Percentiles rank a stretch among this genome's conserved stretches.
These are phyloP conservation scores for Coemansia sp. DNA, from an alignment of 192 early-diverging fungal species.

Conservation along the genomic window DNA sequence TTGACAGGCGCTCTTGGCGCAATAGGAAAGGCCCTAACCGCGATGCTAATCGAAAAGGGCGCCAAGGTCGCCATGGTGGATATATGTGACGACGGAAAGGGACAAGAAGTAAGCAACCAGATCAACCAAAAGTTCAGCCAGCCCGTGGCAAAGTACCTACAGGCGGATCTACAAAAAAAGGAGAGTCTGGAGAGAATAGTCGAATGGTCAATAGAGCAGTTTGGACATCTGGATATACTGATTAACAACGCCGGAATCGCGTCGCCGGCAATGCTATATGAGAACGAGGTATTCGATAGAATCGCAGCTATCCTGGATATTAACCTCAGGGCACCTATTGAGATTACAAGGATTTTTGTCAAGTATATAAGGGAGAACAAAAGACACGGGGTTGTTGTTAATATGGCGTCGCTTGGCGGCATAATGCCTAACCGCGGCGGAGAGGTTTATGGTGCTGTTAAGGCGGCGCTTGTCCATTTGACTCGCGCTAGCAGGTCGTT, in stretches of 20 bases:
- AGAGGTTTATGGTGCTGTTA: conserved; percentile 46
- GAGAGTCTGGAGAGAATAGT: conserved; percentile 21
- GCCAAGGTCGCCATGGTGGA: conserved; percentile 33
- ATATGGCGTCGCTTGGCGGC: conserved; percentile 47
- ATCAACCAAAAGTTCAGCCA: conserved; percentile 10
- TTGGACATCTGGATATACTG: conserved; percentile 30
- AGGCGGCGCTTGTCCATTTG: conserved; percentile 37
- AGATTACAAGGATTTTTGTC: conserved; percentile 31
- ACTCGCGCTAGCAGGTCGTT: conserved; percentile 31
- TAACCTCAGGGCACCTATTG: conserved; percentile 42
- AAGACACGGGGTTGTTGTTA: conserved; percentile 22
- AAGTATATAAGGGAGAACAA: conserved; percentile 4
- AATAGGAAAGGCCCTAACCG: conserved; percentile 26
- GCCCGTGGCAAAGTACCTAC: conserved; percentile 14
- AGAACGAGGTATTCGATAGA: conserved; percentile 26
- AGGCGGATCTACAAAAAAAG: conserved; percentile 17
- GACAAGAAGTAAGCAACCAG: conserved; percentile 7
- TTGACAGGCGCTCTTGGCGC: conserved; percentile 41
- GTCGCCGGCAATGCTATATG: conserved; percentile 29
- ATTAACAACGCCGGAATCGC: conserved; percentile 44
- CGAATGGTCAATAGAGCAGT: conserved; percentile 13
- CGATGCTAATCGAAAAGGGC: conserved; percentile 11
- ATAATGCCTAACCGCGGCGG: conserved; percentile 35
- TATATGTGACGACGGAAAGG: conserved; percentile 9
- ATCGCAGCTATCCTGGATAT: conserved; percentile 25